These are phyloP conservation scores for Calonectria montana DNA, from an alignment of 2,329 filamentous ascomycete genomes.

Conservation along the genomic window DNA sequence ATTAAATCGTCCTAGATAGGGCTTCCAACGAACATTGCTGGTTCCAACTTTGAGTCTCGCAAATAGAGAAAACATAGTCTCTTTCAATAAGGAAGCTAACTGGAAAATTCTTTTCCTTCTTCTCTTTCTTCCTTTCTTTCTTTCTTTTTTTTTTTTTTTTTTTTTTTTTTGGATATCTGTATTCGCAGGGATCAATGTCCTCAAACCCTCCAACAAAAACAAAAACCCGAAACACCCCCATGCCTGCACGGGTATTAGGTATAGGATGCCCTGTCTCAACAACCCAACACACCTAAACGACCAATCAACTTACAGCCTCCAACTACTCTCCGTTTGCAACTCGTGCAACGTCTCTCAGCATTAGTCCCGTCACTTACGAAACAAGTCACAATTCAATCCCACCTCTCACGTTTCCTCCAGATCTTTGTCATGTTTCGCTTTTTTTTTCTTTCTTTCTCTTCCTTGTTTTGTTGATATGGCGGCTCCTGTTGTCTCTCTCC, in stretches of 20 bases:
- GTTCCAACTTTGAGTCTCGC: neutral
- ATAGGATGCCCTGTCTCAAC: neutral
- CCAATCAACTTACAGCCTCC: neutral
- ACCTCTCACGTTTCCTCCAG: neutral
- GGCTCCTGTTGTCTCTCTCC: neutral
- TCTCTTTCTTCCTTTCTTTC: neutral
- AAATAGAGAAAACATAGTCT: too few relatives aligned
- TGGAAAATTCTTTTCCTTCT: too few relatives aligned
- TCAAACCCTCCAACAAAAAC: neutral
- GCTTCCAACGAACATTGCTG: neutral
- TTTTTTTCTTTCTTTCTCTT: neutral
- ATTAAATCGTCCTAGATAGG: neutral
- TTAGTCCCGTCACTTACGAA: slow-evolving; percentile 36
- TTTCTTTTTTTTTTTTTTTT: neutral
- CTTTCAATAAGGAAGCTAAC: too few relatives aligned
- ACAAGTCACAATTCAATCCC: neutral
- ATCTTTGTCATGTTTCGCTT: neutral
- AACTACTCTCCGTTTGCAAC: slow-evolving; percentile 33
- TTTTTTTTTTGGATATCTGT: neutral
- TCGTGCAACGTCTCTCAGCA: slow-evolving; percentile 40
- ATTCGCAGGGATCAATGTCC: neutral
- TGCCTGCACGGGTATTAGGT: neutral
- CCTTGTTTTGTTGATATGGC: neutral
- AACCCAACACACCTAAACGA: neutral
- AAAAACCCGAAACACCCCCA: neutral